A percentile compares a stretch with the other conserved stretches of the same genome.
Evolutionary conservation across 441 rosid species (phyloP).

Genomic region (Gossypium davidsonii): DNA sequence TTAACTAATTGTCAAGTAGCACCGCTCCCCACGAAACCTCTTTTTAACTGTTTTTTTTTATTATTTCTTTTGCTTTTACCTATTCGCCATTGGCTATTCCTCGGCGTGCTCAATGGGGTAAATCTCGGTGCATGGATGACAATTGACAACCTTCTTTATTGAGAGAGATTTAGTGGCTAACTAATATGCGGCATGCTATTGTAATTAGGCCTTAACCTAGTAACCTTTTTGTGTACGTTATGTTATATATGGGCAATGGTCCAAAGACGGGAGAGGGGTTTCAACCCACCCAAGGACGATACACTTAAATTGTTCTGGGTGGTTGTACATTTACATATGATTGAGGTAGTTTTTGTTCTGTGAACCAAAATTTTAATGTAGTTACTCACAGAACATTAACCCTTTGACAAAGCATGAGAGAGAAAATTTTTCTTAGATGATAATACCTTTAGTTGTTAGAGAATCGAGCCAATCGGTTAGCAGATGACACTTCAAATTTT

Average conservation of each 20-base stretch:
- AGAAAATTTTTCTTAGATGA: no score
- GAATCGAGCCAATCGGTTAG: accelerated
- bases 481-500: no score
- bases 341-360: no score
- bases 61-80: not conserved
- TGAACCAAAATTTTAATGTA: no score
- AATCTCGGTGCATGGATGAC: not conserved
- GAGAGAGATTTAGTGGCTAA: not conserved
- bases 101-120: not conserved
- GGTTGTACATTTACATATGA: no score
- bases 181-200: not conserved
- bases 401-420: no score
- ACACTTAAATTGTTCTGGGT: no score
- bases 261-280: not conserved
- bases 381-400: no score
- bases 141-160: not conserved
- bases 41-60: not conserved
- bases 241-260: not conserved
- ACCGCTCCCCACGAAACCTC: not conserved
- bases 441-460: no score
- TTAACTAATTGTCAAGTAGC: not conserved
- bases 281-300: not conserved
- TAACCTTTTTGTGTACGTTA: no score
- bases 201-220: not conserved
- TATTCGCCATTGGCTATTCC: not conserved